phyloP scores from a whole-genome alignment of 2,329 filamentous ascomycete species.

The Neofusicoccum ribis region DNA sequence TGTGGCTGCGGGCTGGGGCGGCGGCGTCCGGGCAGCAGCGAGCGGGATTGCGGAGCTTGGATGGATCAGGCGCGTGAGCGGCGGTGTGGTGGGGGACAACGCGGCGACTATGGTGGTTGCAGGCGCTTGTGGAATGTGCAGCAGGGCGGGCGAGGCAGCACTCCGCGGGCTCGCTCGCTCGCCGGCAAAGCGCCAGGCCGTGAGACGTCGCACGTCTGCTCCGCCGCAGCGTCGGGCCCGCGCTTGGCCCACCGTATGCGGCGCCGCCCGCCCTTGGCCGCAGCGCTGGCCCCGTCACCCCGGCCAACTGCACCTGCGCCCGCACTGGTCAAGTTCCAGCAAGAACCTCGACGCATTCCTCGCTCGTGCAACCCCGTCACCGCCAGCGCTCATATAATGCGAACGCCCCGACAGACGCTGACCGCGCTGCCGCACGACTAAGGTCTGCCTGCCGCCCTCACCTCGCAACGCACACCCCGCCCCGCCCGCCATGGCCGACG shows the following conservation, averaged over 20 bases:
- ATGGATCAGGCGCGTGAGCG: neutral
- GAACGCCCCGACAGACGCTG: neutral
- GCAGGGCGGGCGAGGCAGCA: too few species aligned
- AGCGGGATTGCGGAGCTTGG: slow-evolving; percentile 2
- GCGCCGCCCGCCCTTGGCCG: neutral
- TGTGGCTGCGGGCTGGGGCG: slow-evolving; percentile 9
- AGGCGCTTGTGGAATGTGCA: too few species aligned
- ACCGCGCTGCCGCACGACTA: neutral
- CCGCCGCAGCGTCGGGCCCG: neutral
- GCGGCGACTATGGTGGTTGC: neutral
- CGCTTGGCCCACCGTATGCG: neutral
- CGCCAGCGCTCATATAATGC: slow-evolving; percentile 16
- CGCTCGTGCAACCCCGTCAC: slow-evolving; percentile 11
- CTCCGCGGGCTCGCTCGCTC: too few species aligned
- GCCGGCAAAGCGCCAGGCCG: too few species aligned
- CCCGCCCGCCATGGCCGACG: slow-evolving; percentile 32
- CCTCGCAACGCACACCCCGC: neutral
- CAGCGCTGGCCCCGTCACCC: neutral
- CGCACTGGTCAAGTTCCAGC: slow-evolving; percentile 10
- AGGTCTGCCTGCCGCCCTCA: neutral
- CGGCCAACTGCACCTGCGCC: neutral
- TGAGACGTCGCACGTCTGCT: too few species aligned
- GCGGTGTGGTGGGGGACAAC: too few species aligned
- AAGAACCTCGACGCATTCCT: slow-evolving; percentile 13
- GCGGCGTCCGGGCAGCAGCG: neutral